These are phyloP conservation scores for Ophiostoma ulmi DNA, from an alignment of 2,329 filamentous ascomycete genomes.

Conservation along the genomic window DNA sequence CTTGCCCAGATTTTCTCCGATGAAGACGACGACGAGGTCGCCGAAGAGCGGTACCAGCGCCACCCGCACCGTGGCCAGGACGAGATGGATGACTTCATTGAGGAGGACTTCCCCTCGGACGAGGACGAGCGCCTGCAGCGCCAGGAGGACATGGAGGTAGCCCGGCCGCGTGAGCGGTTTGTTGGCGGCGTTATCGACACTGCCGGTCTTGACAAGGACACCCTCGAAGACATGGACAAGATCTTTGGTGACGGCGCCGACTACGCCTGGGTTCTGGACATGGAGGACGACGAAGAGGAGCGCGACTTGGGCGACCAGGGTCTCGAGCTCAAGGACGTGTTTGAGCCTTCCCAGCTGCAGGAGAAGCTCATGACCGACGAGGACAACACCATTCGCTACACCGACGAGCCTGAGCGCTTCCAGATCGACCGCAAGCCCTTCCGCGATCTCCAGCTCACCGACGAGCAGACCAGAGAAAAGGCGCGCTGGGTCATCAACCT, in stretches of 20 bases:
- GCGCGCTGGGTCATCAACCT: conserved; percentile 85
- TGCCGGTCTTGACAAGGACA: conserved; percentile 82
- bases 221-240: conserved; percentile 89
- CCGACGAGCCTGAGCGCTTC: conserved; percentile 89
- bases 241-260: conserved; percentile 96
- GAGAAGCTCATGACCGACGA: conserved; percentile 95
- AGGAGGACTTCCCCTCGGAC: conserved; percentile 87
- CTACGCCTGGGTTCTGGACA: conserved; percentile 87
- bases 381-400: conserved; percentile 81
- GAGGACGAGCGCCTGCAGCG: conserved; percentile 71
- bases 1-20: conserved; percentile 94
- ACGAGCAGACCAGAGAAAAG: conserved; percentile 86
- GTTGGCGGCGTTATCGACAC: conserved; percentile 69
- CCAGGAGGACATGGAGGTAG: conserved; percentile 82
- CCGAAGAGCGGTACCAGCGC: conserved; percentile 50
- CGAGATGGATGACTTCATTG: conserved; percentile 93
- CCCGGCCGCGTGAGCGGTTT: conserved; percentile 68
- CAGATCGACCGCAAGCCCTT: conserved; percentile 88
- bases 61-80: conserved; percentile 58
- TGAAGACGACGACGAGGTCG: conserved; percentile 70
- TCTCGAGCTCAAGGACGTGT: conserved; percentile 93
- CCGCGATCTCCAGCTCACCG: conserved; percentile 70
- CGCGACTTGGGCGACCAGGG: conserved; percentile 73
- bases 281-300: conserved; percentile 81
- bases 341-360: conserved; percentile 89